Evolutionary conservation across 176 grass and related monocot species (phyloP).

Genomic region (Carex pumila): DNA sequence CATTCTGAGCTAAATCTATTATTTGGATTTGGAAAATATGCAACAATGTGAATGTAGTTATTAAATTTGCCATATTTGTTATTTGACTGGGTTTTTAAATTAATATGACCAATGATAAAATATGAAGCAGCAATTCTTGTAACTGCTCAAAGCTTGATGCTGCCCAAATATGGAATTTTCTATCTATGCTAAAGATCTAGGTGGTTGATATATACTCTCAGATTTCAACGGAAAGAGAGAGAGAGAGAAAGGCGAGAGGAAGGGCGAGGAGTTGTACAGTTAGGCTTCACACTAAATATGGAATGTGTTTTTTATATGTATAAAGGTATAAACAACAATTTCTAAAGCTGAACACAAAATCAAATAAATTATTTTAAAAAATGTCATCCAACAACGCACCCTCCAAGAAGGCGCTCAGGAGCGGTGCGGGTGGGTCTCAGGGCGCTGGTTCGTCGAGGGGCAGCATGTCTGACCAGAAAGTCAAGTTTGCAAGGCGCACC

Average conservation of each 20-base stretch:
- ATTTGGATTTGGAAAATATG: not conserved
- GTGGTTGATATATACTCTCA: slow-evolving; percentile 2
- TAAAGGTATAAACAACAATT: slow-evolving; percentile 2
- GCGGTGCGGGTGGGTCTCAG: slow-evolving; percentile 19
- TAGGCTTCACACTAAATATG: slow-evolving; percentile 18
- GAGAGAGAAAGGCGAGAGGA: not conserved
- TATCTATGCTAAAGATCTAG: slow-evolving; percentile 4
- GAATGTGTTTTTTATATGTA: not conserved
- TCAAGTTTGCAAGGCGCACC: slow-evolving; percentile 87
- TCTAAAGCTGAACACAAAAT: slow-evolving; percentile 4
- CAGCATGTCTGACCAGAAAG: slow-evolving; percentile 28
- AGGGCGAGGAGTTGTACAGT: slow-evolving; percentile 10
- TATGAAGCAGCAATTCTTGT: not conserved
- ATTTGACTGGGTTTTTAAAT: not conserved
- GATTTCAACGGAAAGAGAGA: not conserved
- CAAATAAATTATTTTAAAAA: not conserved
- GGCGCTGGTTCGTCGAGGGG: slow-evolving; percentile 7
- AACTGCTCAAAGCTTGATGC: slow-evolving; percentile 8
- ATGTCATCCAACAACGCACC: slow-evolving; percentile 23
- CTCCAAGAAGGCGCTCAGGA: slow-evolving; percentile 54
- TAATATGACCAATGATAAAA: not conserved
- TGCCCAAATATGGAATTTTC: slow-evolving; percentile 10
- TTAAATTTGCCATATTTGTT: not conserved
- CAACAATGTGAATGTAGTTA: not conserved
- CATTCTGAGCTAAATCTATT: not conserved